Conservation (phyloP, 2,329 filamentous ascomycete species). For the Alternaria rosae region DNA sequence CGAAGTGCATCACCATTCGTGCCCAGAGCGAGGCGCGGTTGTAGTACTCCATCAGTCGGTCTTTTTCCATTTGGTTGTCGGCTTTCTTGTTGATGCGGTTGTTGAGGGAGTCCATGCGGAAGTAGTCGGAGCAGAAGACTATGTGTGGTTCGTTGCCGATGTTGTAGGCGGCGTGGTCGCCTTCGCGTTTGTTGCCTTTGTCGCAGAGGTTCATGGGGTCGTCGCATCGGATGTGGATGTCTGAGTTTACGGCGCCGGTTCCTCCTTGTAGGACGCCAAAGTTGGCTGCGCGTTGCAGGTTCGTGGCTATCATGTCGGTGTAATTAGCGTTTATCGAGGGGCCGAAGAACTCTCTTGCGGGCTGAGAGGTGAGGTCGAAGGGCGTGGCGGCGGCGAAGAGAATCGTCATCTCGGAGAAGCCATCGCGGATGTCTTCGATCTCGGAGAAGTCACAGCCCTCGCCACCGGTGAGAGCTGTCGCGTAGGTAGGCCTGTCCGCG, state of each 20-base stretch:
- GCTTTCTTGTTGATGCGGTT: constrained; percentile 34
- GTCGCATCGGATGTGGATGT: constrained; percentile 46
- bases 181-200: constrained; percentile 37
- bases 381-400: constrained; percentile 37
- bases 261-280: constrained; percentile 37
- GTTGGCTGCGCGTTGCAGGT: constrained; percentile 39
- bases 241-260: constrained; percentile 29
- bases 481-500: constrained; percentile 20
- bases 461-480: constrained; percentile 39
- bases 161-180: constrained; percentile 43
- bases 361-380: constrained; percentile 31
- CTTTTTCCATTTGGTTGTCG: constrained; percentile 30
- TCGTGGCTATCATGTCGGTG: constrained; percentile 37
- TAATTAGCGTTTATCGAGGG: constrained; percentile 32
- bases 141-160: constrained; percentile 47
- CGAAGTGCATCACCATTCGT: constrained; percentile 46
- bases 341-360: constrained; percentile 42
- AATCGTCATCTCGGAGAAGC: constrained; percentile 44
- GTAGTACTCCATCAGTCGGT: constrained; percentile 40
- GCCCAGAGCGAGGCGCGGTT: constrained; percentile 47
- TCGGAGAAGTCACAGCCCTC: constrained; percentile 39
- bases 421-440: constrained; percentile 35
- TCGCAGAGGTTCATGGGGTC: constrained; percentile 40
- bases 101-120: constrained; percentile 34
- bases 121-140: constrained; percentile 44